Percentiles rank a stretch among this genome's conserved stretches.
These are phyloP conservation scores for Pelargonium nanum DNA, from an alignment of 345 rosid genomes.

Conservation along the genomic window DNA sequence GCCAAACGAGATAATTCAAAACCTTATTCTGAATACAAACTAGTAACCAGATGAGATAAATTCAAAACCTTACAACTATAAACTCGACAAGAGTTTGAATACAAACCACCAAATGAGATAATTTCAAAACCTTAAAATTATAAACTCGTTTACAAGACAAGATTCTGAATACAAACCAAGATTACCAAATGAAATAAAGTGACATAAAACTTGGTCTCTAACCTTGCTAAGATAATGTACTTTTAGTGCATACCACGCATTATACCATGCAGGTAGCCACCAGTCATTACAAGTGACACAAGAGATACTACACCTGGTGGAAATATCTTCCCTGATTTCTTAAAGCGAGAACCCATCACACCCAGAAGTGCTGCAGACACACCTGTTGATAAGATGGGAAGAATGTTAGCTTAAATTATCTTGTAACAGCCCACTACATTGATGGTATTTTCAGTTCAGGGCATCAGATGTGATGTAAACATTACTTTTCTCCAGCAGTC, in stretches of 20 bases:
- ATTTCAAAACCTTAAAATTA: not conserved
- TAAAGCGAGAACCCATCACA: slow-evolving; percentile 81
- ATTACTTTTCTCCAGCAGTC: not conserved
- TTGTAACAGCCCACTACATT: not conserved
- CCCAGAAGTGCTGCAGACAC: slow-evolving; percentile 54
- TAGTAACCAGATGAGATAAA: no score
- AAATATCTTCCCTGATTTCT: slow-evolving; percentile 58
- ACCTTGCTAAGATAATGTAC: not conserved
- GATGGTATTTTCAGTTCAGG: not conserved
- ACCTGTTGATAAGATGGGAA: slow-evolving; percentile 30
- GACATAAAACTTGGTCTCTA: not conserved
- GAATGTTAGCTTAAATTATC: not conserved
- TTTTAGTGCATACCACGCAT: slow-evolving; percentile 44
- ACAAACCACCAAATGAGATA: no score
- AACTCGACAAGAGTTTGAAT: no score
- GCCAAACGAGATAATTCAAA: no score
- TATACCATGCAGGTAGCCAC: slow-evolving; percentile 74
- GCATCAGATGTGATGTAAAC: no score
- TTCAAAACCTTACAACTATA: no score
- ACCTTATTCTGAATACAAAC: no score
- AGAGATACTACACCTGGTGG: slow-evolving; percentile 88
- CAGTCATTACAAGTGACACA: slow-evolving; percentile 68
- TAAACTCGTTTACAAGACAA: not conserved
- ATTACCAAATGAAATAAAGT: slow-evolving; percentile 5
- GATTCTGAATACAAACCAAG: not conserved